A percentile compares a stretch with the other conserved stretches of the same genome.
phyloP scores from a whole-genome alignment of 108 stramenopile species.

The Stephanodiscus triporus region DNA sequence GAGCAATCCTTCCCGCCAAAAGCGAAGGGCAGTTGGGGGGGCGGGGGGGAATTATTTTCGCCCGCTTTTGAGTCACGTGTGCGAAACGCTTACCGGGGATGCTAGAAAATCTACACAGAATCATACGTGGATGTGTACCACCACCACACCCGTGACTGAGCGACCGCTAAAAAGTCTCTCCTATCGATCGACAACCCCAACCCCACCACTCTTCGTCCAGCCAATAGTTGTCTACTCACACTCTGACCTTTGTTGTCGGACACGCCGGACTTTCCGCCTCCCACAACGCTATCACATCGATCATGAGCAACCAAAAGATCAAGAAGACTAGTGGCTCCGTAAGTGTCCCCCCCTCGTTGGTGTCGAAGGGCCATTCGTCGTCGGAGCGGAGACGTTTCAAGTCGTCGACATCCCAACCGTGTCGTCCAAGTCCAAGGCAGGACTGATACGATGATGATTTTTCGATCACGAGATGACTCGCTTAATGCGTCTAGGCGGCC shows the following conservation, averaged over 20 bases:
- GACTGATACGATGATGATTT: slow-evolving; percentile 14
- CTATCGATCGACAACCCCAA: too few relatives aligned
- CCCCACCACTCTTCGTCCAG: too few relatives aligned
- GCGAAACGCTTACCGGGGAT: too few relatives aligned
- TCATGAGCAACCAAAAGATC: slow-evolving; percentile 57
- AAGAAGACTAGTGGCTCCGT: slow-evolving; percentile 51
- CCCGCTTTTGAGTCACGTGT: too few relatives aligned
- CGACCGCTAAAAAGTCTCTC: not conserved
- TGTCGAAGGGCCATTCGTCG: not conserved
- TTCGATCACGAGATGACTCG: slow-evolving; percentile 40
- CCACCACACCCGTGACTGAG: not conserved
- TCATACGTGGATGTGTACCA: too few relatives aligned
- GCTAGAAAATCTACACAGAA: too few relatives aligned
- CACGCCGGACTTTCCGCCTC: slow-evolving; percentile 19
- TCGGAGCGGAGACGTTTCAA: slow-evolving; percentile 13
- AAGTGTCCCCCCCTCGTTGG: slow-evolving; percentile 10
- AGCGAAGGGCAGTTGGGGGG: too few relatives aligned
- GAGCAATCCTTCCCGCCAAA: too few relatives aligned
- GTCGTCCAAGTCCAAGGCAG: not conserved
- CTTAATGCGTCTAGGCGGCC: slow-evolving; percentile 39
- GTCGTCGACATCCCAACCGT: slow-evolving; percentile 15
- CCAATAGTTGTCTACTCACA: not conserved
- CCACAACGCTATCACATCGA: not conserved
- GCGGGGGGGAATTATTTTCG: too few relatives aligned
- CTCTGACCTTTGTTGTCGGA: not conserved